A percentile compares a stretch with the other conserved stretches of the same genome.
Evolutionary conservation across 208 protist species (phyloP).

Genomic region (Leishmania major): DNA sequence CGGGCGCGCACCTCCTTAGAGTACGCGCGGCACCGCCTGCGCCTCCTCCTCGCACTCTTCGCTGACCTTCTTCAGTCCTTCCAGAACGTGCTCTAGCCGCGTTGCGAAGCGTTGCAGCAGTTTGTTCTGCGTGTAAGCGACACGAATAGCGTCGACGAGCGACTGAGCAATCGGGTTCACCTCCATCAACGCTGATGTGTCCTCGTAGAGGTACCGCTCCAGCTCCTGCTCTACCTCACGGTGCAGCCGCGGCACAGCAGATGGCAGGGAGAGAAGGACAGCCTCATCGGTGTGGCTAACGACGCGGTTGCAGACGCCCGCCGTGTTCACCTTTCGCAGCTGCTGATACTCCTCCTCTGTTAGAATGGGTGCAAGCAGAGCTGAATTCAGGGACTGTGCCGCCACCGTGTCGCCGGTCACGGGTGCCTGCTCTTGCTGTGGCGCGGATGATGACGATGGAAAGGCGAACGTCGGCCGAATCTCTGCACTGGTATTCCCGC

Average conservation of each 20-base stretch:
- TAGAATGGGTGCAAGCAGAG: constrained; percentile 11
- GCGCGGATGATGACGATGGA: neutral
- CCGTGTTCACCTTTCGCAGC: constrained; percentile 24
- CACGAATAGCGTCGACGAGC: constrained; percentile 38
- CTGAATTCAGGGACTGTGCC: neutral
- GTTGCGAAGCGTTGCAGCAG: constrained; percentile 47
- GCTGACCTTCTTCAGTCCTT: constrained; percentile 46
- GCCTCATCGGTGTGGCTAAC: constrained; percentile 60
- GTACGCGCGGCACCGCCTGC: neutral
- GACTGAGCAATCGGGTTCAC: constrained; percentile 45
- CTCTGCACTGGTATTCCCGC: neutral
- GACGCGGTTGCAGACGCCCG: constrained; percentile 50
- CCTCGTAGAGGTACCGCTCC: constrained; percentile 74
- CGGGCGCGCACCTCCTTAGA: neutral
- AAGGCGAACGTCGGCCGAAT: neutral
- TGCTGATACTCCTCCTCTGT: constrained; percentile 24
- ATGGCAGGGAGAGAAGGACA: constrained; percentile 54
- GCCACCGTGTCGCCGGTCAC: neutral
- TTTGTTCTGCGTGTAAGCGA: constrained; percentile 70
- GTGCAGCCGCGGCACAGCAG: constrained; percentile 42
- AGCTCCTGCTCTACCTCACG: constrained; percentile 74
- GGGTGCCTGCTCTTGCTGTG: neutral
- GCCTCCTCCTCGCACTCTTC: constrained; percentile 22
- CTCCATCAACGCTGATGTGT: constrained; percentile 62
- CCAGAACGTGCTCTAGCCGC: constrained; percentile 37